A percentile compares a stretch with the other conserved stretches of the same genome.
Conservation (phyloP, 179 eudicot species). For the Amaranthus tricolor region DNA sequence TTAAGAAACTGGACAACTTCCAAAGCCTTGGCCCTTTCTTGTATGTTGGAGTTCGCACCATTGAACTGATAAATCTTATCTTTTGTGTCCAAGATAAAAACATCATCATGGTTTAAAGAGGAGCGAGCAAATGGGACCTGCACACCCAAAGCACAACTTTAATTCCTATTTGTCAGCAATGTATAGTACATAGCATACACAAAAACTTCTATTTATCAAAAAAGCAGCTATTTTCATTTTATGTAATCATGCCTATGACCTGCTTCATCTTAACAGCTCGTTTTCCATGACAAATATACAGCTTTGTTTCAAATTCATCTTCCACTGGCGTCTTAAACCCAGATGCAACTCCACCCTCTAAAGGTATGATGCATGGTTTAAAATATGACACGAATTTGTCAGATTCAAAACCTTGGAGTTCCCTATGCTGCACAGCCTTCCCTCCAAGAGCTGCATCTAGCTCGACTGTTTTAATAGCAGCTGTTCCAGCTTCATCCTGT, state of each 20-base stretch:
- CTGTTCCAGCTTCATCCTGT: slow-evolving; percentile 98
- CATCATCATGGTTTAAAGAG: slow-evolving; percentile 90
- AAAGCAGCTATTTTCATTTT: neutral
- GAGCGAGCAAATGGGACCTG: slow-evolving; percentile 96
- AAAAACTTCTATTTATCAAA: neutral
- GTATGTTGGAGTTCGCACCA: slow-evolving; percentile 93
- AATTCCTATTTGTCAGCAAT: neutral
- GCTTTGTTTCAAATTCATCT: slow-evolving; percentile 85
- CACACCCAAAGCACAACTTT: slow-evolving; percentile 17
- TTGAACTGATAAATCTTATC: slow-evolving; percentile 90
- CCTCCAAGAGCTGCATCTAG: slow-evolving; percentile 94
- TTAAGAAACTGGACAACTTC: slow-evolving; percentile 87
- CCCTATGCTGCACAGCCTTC: slow-evolving; percentile 92
- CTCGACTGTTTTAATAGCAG: slow-evolving; percentile 96
- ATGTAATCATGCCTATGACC: slow-evolving; percentile 37
- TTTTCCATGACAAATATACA: slow-evolving; percentile 89
- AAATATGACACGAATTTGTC: slow-evolving; percentile 93
- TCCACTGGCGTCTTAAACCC: slow-evolving; percentile 84
- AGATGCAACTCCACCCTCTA: slow-evolving; percentile 96
- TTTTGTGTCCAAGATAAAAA: slow-evolving; percentile 80
- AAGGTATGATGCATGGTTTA: slow-evolving; percentile 87
- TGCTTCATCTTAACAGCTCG: slow-evolving; percentile 86
- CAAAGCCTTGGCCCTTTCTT: slow-evolving; percentile 93
- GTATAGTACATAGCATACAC: neutral
- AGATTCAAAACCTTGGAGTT: slow-evolving; percentile 86